Percentiles rank a stretch among this genome's conserved stretches.
Evolutionary conservation across 2,329 filamentous ascomycete genomes (phyloP).

Genomic region (Neofusicoccum umdonicola): DNA sequence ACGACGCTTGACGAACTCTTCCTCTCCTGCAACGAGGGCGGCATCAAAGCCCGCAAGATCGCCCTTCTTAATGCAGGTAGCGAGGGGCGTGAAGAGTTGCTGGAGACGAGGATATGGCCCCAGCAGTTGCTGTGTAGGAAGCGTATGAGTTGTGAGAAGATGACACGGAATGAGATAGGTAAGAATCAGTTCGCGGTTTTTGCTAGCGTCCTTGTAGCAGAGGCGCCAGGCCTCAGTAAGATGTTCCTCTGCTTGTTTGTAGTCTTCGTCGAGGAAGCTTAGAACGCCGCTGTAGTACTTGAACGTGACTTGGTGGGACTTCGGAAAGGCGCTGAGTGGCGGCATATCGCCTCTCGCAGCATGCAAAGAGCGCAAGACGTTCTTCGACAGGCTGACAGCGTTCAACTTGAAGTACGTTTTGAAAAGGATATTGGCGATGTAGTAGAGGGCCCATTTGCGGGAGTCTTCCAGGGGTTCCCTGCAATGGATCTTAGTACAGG

Average conservation of each 20-base stretch:
- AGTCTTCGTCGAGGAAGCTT: conserved; percentile 93
- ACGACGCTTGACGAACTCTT: conserved; percentile 88
- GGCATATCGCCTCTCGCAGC: conserved; percentile 81
- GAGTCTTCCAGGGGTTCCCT: conserved; percentile 76
- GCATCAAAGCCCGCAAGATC: conserved; percentile 81
- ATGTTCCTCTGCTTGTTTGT: conserved; percentile 73
- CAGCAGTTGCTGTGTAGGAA: conserved; percentile 72
- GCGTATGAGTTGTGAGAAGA: conserved; percentile 78
- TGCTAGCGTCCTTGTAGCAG: conserved; percentile 69
- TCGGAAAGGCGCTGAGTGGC: conserved; percentile 73
- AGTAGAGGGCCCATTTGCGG: conserved; percentile 97
- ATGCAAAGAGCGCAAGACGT: conserved; percentile 78
- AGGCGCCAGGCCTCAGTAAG: conserved; percentile 78
- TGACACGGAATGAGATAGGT: conserved; percentile 94
- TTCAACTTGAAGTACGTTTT: conserved; percentile 98
- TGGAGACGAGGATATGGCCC: conserved; percentile 73
- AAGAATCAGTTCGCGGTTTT: conserved; percentile 83
- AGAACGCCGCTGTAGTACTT: conserved; percentile 94
- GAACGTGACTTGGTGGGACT: conserved; percentile 89
- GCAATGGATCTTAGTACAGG: neutral
- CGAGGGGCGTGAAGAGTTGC: conserved; percentile 74
- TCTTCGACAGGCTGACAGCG: conserved; percentile 83
- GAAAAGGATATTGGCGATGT: conserved; percentile 90
- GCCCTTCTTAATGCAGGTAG: conserved; percentile 74
- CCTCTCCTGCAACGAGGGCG: conserved; percentile 76